Evolutionary conservation across 1,284 basidiomycete genomes (phyloP).

Genomic region (Papiliotrema laurentii): DNA sequence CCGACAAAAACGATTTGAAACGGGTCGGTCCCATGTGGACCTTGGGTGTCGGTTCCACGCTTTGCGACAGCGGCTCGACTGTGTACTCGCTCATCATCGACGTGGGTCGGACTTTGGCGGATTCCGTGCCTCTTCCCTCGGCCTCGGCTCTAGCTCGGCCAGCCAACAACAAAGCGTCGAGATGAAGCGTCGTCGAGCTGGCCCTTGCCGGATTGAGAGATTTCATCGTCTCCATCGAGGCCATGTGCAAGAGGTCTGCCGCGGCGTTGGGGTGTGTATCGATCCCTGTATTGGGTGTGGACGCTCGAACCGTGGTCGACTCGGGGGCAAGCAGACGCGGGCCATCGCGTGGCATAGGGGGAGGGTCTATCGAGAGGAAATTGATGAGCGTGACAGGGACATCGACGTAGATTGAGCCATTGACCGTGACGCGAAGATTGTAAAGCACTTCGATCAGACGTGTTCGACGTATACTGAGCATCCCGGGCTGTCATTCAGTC

Average conservation of each 20-base stretch:
- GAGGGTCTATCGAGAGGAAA: constrained; percentile 48
- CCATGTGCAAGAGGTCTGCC: too few relatives aligned
- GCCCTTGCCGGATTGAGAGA: constrained; percentile 19
- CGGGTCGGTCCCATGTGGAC: constrained; percentile 16
- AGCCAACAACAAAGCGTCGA: constrained; percentile 30
- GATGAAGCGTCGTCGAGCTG: constrained; percentile 38
- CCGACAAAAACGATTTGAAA: constrained; percentile 21
- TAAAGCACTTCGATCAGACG: constrained; percentile 77
- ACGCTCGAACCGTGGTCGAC: too few relatives aligned
- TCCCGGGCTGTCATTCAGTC: constrained; percentile 55
- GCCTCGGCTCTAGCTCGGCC: constrained; percentile 26
- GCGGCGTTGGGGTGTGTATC: too few relatives aligned
- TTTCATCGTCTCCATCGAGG: neutral
- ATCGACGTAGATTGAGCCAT: constrained; percentile 56
- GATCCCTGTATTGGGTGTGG: too few relatives aligned
- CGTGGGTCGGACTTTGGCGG: constrained; percentile 9
- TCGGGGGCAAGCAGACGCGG: constrained; percentile 3
- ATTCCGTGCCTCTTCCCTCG: constrained; percentile 7
- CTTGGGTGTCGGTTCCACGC: neutral
- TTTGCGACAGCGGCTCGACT: neutral
- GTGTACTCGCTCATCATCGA: constrained; percentile 22
- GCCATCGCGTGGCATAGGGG: constrained; percentile 38
- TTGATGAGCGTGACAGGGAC: constrained; percentile 45
- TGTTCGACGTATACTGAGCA: constrained; percentile 68
- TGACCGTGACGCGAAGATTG: constrained; percentile 65